Evolutionary conservation across 306 rosid genomes (phyloP), one percentile per base, ranked within the genome.

Genomic region (Cyamopsis tetragonoloba): DNA sequence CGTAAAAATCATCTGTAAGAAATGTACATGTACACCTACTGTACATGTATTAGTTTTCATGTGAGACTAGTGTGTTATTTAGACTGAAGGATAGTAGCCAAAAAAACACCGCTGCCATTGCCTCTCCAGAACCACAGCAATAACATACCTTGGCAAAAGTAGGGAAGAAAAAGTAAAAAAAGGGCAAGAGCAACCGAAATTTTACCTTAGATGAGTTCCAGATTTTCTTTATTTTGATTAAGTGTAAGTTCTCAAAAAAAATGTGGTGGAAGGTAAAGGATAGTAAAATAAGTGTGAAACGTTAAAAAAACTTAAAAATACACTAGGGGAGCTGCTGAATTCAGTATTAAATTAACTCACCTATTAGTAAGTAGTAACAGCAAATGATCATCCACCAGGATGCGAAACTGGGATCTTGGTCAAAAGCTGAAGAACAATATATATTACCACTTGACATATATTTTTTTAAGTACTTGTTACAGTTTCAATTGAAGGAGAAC

Each of bases 381-480:
- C 67, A 47, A 54, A 59, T 48, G 73, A 66, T 27, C 76, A 71
- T 68, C 47, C 75, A 35, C 71, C 60, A 44, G 75, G 75, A 67
- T 56, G 61, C 66, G 60, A 79, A 62, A 70, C 71, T 62, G 62
- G 46, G 77, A 41, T 65, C 71, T 62, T 43, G 18, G 44, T 56
- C 75, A 65, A 73, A 65, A 70, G 66, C 14, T 51, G 61, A 62
- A 42, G 34, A 53, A 47, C 74, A 73, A 70, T 64, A 62, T 66
- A 71, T 74, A 79, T 66, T 57, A 61, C 66, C 66, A 71, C 66
- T 65, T 78, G 70, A 53, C 26, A 62, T 51, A 34, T 68, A 56
- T 81, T 72, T n/a, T 62, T 62, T 75, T 81, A 85, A 66, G 28
- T 76, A 79, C 71, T 68, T 74, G 78, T 69, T 74, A 53, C 71